phyloP scores from a whole-genome alignment of 2,329 filamentous ascomycete genomes.

The Colletotrichum euphorbiae region DNA sequence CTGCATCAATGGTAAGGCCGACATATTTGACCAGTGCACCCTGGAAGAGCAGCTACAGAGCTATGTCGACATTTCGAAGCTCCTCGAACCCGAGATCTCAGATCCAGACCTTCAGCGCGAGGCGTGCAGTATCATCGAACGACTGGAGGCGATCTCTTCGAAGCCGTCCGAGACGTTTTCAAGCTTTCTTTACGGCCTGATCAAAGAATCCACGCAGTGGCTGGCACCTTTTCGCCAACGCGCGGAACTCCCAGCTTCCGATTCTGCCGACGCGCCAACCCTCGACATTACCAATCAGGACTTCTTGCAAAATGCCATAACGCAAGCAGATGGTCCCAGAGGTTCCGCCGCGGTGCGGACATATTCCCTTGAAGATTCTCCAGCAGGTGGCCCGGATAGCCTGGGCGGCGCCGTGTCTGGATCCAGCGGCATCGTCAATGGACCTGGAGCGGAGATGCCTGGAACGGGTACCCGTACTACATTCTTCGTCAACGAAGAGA shows the following conservation, averaged over 20 bases:
- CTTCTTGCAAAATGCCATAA: background rate
- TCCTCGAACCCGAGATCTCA: constrained; percentile 18
- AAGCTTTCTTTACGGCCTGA: constrained; percentile 20
- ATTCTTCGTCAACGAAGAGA: constrained; percentile 43
- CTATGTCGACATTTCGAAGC: constrained; percentile 25
- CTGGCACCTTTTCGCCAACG: constrained; percentile 24
- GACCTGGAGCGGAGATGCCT: background rate
- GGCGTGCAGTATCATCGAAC: constrained; percentile 25
- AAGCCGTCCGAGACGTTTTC: constrained; percentile 18
- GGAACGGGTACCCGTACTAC: constrained; percentile 1
- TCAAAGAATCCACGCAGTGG: constrained; percentile 29
- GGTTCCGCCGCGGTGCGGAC: background rate
- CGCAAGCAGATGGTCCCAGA: background rate
- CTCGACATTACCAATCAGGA: background rate
- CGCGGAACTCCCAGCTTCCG: constrained; percentile 5
- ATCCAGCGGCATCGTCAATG: background rate
- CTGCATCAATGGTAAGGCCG: constrained; percentile 34
- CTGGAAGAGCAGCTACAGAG: constrained; percentile 32
- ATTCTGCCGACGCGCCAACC: background rate
- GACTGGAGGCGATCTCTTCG: background rate
- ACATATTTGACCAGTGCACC: constrained; percentile 31
- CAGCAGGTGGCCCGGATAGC: background rate
- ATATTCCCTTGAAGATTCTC: background rate
- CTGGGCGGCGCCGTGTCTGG: background rate
- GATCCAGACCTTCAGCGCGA: constrained; percentile 30